phyloP scores from a whole-genome alignment of 495 filamentous ascomycete genomes.

The Copromyces sp. region DNA sequence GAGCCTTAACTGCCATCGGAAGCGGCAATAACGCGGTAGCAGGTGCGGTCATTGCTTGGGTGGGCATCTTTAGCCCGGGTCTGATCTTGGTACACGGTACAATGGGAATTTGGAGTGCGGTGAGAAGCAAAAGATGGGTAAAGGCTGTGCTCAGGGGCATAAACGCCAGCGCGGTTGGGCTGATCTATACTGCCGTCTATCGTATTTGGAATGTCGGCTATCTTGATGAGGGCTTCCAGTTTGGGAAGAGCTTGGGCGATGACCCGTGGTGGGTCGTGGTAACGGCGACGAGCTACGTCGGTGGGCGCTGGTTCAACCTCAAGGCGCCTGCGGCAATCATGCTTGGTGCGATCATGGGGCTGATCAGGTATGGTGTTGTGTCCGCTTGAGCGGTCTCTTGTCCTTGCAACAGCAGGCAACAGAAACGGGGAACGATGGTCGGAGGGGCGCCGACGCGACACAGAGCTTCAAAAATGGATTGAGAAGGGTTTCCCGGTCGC shows the following conservation, averaged over 20 bases:
- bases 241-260: constrained; percentile 47
- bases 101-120: constrained; percentile 57
- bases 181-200: constrained; percentile 84
- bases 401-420: not conserved
- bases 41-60: constrained; percentile 49
- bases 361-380: constrained; percentile 54
- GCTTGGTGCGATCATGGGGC: constrained; percentile 51
- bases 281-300: constrained; percentile 51
- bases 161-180: constrained; percentile 66
- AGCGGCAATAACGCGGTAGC: constrained; percentile 19
- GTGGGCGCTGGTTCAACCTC: constrained; percentile 51
- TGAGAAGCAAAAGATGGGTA: constrained; percentile 46
- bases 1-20: constrained; percentile 45
- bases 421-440: not conserved
- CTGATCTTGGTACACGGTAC: constrained; percentile 54
- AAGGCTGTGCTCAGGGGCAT: constrained; percentile 52
- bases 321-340: constrained; percentile 54
- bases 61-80: constrained; percentile 68
- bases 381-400: constrained; percentile 6
- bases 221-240: constrained; percentile 42
- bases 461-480: not conserved
- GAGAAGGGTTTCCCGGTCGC: not conserved
- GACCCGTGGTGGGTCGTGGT: constrained; percentile 74
- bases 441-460: not conserved
- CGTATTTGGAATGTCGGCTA: constrained; percentile 71